A percentile compares a stretch with the other conserved stretches of the same genome.
These are phyloP conservation scores for Citrus inodora DNA, from an alignment of 345 rosid species.

Conservation along the genomic window DNA sequence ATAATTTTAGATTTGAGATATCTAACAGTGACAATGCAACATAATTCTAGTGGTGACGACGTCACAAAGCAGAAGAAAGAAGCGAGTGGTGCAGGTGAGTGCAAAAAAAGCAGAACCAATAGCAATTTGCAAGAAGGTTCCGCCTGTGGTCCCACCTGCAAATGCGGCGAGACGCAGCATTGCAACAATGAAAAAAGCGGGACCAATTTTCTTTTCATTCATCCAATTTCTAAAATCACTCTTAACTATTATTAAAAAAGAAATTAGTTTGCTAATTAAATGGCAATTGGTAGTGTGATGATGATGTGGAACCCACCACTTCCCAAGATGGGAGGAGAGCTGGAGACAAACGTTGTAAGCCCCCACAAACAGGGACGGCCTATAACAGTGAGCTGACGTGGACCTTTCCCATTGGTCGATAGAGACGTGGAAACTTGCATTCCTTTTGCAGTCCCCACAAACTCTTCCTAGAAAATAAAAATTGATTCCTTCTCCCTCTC, in stretches of 20 bases:
- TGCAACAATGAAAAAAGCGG: background rate
- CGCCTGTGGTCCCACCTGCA: conserved; percentile 20
- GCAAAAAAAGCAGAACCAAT: background rate
- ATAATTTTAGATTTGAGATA: background rate
- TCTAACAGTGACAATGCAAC: background rate
- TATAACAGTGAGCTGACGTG: conserved; percentile 23
- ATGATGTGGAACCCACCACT: conserved; percentile 34
- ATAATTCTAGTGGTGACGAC: background rate
- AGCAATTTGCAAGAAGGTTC: conserved; percentile 21
- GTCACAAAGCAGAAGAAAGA: background rate
- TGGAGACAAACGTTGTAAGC: background rate
- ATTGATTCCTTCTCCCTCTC: conserved; percentile 11
- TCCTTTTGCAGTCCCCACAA: conserved; percentile 4
- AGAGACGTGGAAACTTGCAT: conserved; percentile 22
- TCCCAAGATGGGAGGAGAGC: conserved; percentile 33
- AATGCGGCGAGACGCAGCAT: conserved; percentile 47
- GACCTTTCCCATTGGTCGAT: conserved; percentile 23
- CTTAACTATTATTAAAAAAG: too few relatives aligned
- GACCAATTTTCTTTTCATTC: background rate
- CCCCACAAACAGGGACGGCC: conserved; percentile 5
- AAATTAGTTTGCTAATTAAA: background rate
- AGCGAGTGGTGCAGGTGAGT: background rate
- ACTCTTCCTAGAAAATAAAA: background rate
- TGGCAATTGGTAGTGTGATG: background rate
- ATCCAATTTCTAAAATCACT: too few relatives aligned